Conservation (phyloP, 805 yeast genomes). For the Spathaspora sp. region DNA sequence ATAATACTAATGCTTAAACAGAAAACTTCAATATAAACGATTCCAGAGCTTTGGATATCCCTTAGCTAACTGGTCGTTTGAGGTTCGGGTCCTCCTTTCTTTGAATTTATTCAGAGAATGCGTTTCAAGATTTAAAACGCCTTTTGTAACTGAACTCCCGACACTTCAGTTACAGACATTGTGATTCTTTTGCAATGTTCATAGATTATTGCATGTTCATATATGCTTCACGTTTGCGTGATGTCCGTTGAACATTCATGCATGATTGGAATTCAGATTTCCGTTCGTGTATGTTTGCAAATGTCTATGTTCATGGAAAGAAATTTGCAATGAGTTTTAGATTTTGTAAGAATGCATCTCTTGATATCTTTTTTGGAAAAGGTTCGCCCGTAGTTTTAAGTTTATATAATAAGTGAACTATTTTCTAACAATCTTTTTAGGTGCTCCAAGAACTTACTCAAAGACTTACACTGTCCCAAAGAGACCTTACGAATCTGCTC, state of each 20-base stretch:
- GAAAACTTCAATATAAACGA: slow-evolving; percentile 6
- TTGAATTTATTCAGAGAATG: slow-evolving; percentile 5
- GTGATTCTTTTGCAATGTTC: background rate
- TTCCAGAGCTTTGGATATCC: slow-evolving; percentile 8
- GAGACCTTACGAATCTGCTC: slow-evolving; percentile 99
- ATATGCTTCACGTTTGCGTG: background rate
- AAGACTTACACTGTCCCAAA: slow-evolving; percentile 99
- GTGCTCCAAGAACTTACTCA: slow-evolving; percentile 99
- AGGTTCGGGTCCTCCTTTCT: slow-evolving; percentile 73
- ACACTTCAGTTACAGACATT: slow-evolving; percentile 66
- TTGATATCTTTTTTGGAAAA: background rate
- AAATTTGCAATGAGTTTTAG: background rate
- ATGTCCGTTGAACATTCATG: background rate
- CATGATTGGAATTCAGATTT: background rate
- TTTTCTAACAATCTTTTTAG: slow-evolving; percentile 39
- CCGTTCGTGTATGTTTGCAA: background rate
- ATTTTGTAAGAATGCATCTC: background rate
- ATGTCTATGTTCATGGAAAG: background rate
- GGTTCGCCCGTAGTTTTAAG: slow-evolving; percentile 1
- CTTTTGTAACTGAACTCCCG: slow-evolving; percentile 74
- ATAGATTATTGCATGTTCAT: background rate
- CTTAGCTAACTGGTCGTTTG: slow-evolving; percentile 20
- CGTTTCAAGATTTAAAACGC: slow-evolving; percentile 20
- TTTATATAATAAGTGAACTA: background rate
- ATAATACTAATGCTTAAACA: slow-evolving; percentile 3